Base-by-base conservation (phyloP, 2,329 filamentous ascomycete species). In the Fusarium albosuccineum region DNA sequence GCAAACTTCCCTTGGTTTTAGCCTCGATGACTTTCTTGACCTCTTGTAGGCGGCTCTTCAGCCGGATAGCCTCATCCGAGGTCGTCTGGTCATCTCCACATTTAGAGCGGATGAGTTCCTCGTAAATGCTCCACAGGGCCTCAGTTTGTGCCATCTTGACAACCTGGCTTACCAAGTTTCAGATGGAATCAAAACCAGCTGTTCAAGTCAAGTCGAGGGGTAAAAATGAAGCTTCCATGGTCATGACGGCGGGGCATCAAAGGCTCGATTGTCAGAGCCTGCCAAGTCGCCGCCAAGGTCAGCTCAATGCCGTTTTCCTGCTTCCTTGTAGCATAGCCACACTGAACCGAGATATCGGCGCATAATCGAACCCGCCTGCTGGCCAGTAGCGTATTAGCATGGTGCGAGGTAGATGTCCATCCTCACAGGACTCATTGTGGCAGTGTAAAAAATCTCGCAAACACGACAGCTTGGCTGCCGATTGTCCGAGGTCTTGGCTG, bases 281-380 rank as follows among this genome's bases (percentile, higher is more conserved):
- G 50, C 50, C 50, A 53, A 53, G 50, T 53, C 37, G 9, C 9
- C 39, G 50, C 50, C 50, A 53, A 53, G 50, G 37, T 53, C 37
- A 33, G 27, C 2, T 16, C 36, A 27, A 53, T 53, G 50, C 50
- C 50, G 50, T 53, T 53, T 53, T 41, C 50, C 50, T 53, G 50
- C 27, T 53, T 53, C 37, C 37, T 41, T 53, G 50, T 29, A 53
- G 37, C 50, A 53, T 53, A 53, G 50, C 50, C 50, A 53, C 50
- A 42, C 50, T 33, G 34, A 53, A 41, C 37, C 50, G 50, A 53
- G 50, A 53, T 53, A 29, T 41, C 37, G 27, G 37, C 29, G 50
- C 50, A 53, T 53, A 27, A 40, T 27, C 49, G 30, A 49, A 33
- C 30, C 30, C 30, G 30, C 30, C 30, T 33, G 8, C 30, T 11